These are phyloP conservation scores for Daldinia concentrica DNA, from an alignment of 495 filamentous ascomycete species.

Conservation along the genomic window DNA sequence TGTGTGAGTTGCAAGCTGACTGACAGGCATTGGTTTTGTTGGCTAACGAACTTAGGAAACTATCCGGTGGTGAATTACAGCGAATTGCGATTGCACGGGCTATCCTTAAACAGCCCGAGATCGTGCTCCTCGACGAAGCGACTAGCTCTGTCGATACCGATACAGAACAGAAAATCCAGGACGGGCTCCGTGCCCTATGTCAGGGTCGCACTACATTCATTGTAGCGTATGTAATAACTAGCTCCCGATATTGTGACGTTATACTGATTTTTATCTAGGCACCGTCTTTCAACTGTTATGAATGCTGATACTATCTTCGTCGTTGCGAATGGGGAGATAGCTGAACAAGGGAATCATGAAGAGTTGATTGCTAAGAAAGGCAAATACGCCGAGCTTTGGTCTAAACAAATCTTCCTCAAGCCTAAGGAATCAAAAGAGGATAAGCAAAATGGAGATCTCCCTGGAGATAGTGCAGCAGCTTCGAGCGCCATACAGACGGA, in stretches of 20 bases:
- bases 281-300: slow-evolving; percentile 76
- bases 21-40: background rate
- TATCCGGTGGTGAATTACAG: slow-evolving; percentile 80
- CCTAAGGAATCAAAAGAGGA: slow-evolving; percentile 54
- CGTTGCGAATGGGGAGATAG: slow-evolving; percentile 68
- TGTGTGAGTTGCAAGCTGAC: slow-evolving; percentile 48
- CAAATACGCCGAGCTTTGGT: slow-evolving; percentile 71
- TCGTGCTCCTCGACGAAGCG: slow-evolving; percentile 66
- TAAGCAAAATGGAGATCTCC: slow-evolving; percentile 25
- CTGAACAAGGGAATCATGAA: slow-evolving; percentile 71
- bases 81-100: slow-evolving; percentile 79
- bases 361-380: slow-evolving; percentile 64
- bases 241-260: background rate
- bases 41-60: slow-evolving; percentile 52
- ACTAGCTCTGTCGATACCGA: slow-evolving; percentile 70
- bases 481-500: slow-evolving; percentile 36
- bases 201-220: slow-evolving; percentile 68
- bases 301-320: slow-evolving; percentile 74
- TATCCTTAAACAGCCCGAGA: slow-evolving; percentile 63
- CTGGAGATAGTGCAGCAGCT: slow-evolving; percentile 11
- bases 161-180: slow-evolving; percentile 77
- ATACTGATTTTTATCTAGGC: slow-evolving; percentile 48
- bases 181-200: slow-evolving; percentile 67
- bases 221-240: slow-evolving; percentile 63
- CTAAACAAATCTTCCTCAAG: slow-evolving; percentile 65